Evolutionary conservation across 345 rosid species (phyloP), one percentile per base, ranked within the genome.

Genomic region (Eucalyptus curtisii): DNA sequence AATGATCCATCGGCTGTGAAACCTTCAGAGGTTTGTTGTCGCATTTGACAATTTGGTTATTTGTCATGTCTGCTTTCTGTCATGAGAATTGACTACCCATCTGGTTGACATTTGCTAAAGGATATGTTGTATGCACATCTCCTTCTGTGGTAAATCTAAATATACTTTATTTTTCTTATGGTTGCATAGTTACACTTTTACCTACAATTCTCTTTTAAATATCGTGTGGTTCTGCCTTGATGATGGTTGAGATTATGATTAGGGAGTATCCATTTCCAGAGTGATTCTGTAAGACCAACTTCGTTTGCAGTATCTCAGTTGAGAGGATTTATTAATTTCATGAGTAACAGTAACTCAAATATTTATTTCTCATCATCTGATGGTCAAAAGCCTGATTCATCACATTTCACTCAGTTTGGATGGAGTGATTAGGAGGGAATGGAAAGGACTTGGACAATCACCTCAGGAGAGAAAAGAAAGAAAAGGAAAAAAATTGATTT

Each of bases 1-100:
- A 89, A 88, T 89, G 88, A 91, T 86, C 27, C 44, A 20, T 76
- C 90, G 10, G 49, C 86, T 44, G 61, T 37, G 49, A 88, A 71
- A 86, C 76, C 89, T 49, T 22, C 40, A 40, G 90, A 91, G 95
- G 96, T 94, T 71, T 85, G 91, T 50, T 53, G 10, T 76, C 4
- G 15, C 84, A 76, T 76, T 76, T 76, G 55, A 85, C 55, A 19
- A 47, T 84, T 12, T 84, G 22, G 30, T 49, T 47, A 47, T 25
- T 84, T 84, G 14, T 47, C 37, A n/a, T 49, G 22, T 85, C 25
- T 37, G 45, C 45, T 37, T 71, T 40, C 27, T 71, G 45, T 20
- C 45, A 37, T 71, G 82, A 71, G 82, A 71, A 71, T 8, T 37
- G 45, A 71, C 82, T 71, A 19, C 5, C 82, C 25, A 19, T 71